These are phyloP conservation scores for Kokia cookei DNA, from an alignment of 441 rosid species.

Conservation along the genomic window DNA sequence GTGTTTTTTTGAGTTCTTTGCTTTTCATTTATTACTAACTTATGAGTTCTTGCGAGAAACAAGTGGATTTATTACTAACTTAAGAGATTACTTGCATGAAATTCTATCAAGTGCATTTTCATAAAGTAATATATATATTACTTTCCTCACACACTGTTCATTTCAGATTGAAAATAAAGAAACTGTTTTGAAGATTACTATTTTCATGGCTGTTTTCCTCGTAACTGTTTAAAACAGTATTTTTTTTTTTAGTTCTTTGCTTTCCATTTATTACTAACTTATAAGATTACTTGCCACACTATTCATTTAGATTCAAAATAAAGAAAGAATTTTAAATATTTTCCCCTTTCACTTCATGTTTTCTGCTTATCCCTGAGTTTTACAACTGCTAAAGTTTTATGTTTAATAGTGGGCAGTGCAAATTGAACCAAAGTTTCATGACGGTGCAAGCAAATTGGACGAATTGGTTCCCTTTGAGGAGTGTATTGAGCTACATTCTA, in stretches of 20 bases:
- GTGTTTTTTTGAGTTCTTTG: background rate
- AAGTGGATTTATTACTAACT: background rate
- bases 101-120: background rate
- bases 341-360: background rate
- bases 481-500: slow-evolving; percentile 75
- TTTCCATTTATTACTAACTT: background rate
- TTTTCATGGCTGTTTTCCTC: background rate
- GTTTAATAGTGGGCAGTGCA: slow-evolving; percentile 86
- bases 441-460: slow-evolving; percentile 83
- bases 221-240: background rate
- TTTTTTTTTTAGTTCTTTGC: background rate
- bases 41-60: background rate
- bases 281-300: background rate
- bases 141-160: background rate
- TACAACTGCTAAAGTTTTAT: slow-evolving; percentile 15
- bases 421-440: slow-evolving; percentile 96
- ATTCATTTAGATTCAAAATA: background rate
- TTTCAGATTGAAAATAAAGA: background rate
- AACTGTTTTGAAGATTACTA: background rate
- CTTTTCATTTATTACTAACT: background rate
- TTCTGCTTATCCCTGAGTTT: slow-evolving; percentile 11
- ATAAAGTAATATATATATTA: background rate
- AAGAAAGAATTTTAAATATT: background rate
- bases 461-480: slow-evolving; percentile 97
- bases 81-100: background rate